Conservation (phyloP, 2,329 filamentous ascomycete species). For the Chaetomium olivaceum region DNA sequence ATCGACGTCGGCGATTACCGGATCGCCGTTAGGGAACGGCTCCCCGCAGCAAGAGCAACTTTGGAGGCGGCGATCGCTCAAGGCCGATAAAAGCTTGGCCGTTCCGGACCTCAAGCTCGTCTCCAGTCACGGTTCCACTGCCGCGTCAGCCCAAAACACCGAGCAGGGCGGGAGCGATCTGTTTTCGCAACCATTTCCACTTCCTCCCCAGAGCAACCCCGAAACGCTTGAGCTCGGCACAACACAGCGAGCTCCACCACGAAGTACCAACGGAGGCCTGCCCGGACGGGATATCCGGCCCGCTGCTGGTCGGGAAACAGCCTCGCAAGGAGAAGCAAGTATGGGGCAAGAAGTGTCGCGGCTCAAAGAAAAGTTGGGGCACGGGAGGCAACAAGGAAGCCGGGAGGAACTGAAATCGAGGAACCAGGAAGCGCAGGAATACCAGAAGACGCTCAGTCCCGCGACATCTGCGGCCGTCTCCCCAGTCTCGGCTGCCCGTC, state of each 20-base stretch:
- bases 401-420: not conserved
- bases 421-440: slow-evolving; percentile 12
- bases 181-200: slow-evolving; percentile 32
- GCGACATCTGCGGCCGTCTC: slow-evolving; percentile 21
- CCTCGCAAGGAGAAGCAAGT: slow-evolving; percentile 22
- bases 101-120: slow-evolving; percentile 52
- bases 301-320: slow-evolving; percentile 28
- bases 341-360: slow-evolving; percentile 37
- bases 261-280: slow-evolving; percentile 29
- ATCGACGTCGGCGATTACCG: slow-evolving; percentile 17
- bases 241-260: slow-evolving; percentile 23
- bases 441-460: slow-evolving; percentile 14
- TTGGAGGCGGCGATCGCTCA: slow-evolving; percentile 55
- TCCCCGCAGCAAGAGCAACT: slow-evolving; percentile 38
- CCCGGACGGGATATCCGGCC: slow-evolving; percentile 39
- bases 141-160: slow-evolving; percentile 35
- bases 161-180: slow-evolving; percentile 18
- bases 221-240: slow-evolving; percentile 22
- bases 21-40: slow-evolving; percentile 22
- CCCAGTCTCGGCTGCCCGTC: slow-evolving; percentile 37
- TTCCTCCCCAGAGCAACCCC: slow-evolving; percentile 27
- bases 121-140: slow-evolving; percentile 53
- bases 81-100: slow-evolving; percentile 48
- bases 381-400: slow-evolving; percentile 11
- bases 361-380: slow-evolving; percentile 32